Base-by-base conservation (phyloP, 2,329 filamentous ascomycete genomes). In the Ophiostoma himal-ulmi region DNA sequence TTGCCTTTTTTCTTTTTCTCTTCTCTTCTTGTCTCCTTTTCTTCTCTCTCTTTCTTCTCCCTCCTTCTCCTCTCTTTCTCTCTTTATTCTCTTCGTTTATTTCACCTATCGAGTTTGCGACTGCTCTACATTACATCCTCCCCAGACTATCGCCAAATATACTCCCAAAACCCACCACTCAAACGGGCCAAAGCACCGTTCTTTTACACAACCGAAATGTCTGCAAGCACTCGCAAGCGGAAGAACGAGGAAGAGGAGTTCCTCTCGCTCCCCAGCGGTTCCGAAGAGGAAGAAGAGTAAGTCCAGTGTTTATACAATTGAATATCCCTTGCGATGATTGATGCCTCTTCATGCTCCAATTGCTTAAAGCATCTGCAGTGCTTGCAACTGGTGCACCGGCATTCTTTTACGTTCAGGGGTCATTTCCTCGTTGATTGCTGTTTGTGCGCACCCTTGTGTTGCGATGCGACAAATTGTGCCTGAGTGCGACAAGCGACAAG, bases 231-330 rank as follows among this genome's bases (percentile, higher is more conserved):
- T 75, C 83, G 83, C 76, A 85, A 85, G 83, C 83, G 83, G 80
- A 84, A 83, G 34, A 82, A 84, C 73, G 70, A 71, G 30, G 82
- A 84, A 76, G 83, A 84, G 76, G 83, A 85, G 79, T 83, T 86
- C 44, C 81, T 86, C 72, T 84, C 83, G 72, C 82, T 86, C 70
- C 83, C 84, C 69, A 83, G 84, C 72, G 83, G 81, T 67, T 81
- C 82, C 67, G 82, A 81, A 62, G 83, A 85, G 75, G 83, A 85
- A 76, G 83, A 85, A 76, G 84, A 85, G 84, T 85, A 81, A 82
- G 83, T 78, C 14, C 77, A 66, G 79, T 67, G 65, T 64, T 68
- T 71, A 7, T n/a, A n/a, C 14, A 1, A 11, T 68, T 30, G 30
- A 30, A 30, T 30, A 30, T 30, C 30, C 3, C 30, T 3, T 30